These are phyloP conservation scores for Tolypocladium tropicale DNA, from an alignment of 2,329 filamentous ascomycete species.

Conservation along the genomic window DNA sequence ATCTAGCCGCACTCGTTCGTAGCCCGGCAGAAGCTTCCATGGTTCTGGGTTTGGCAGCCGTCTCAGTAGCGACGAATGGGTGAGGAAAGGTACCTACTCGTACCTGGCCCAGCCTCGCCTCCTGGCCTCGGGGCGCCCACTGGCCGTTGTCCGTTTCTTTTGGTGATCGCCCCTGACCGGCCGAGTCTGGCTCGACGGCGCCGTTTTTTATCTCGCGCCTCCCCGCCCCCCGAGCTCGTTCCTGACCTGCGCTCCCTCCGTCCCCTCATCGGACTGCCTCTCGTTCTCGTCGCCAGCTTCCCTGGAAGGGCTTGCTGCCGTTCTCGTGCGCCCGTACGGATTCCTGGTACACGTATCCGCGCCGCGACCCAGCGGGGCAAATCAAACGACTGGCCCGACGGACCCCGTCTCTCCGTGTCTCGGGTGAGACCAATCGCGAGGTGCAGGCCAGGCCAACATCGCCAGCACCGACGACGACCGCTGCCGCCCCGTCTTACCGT, in stretches of 20 bases:
- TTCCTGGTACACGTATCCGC: background rate
- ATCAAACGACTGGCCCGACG: background rate
- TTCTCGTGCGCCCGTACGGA: background rate
- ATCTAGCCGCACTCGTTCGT: background rate
- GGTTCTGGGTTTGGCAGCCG: background rate
- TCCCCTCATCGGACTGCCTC: background rate
- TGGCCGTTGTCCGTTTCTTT: background rate
- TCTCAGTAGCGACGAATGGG: no score
- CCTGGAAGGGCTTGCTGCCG: background rate
- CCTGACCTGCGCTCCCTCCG: background rate
- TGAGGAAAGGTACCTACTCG: background rate
- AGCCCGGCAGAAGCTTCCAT: background rate
- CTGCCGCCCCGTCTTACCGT: background rate
- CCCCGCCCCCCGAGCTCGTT: background rate
- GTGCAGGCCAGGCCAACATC: background rate
- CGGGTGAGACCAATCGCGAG: conserved; percentile 1
- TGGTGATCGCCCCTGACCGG: background rate
- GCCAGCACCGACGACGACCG: background rate
- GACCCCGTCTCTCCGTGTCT: conserved; percentile 4
- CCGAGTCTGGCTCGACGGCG: background rate
- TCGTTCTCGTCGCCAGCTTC: background rate
- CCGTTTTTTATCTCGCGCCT: background rate
- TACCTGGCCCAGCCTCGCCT: no score
- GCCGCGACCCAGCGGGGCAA: conserved; percentile 1
- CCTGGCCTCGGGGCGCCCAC: no score